phyloP scores from a whole-genome alignment of 139 green algal genomes.

The Chara braunii region DNA sequence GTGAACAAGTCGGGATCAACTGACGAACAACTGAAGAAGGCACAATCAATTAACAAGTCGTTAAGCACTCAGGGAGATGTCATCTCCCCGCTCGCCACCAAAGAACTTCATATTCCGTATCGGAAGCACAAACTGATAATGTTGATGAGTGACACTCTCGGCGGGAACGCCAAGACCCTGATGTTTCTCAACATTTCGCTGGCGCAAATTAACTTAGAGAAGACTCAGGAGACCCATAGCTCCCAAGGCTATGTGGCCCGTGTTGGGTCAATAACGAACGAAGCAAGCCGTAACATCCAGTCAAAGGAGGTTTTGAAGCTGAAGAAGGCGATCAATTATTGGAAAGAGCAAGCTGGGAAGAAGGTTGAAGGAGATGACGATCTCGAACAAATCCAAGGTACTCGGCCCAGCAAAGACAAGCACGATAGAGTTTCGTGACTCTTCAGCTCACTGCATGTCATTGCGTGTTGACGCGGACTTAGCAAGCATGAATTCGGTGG shows the following conservation, averaged over 20 bases:
- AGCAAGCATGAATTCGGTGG: too few species aligned
- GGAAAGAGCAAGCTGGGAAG: too few species aligned
- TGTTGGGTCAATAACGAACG: too few species aligned
- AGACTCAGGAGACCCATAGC: conserved; percentile 49
- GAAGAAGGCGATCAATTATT: too few species aligned
- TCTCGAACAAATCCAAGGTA: too few species aligned
- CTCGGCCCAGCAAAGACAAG: too few species aligned
- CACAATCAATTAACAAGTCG: conserved; percentile 97
- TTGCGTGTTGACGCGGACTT: too few species aligned
- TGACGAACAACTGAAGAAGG: conserved; percentile 92
- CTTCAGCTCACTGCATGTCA: too few species aligned
- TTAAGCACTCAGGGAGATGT: conserved; percentile 90
- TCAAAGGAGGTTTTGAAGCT: too few species aligned
- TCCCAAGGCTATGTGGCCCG: conserved; percentile 42
- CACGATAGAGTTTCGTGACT: too few species aligned
- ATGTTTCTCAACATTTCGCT: conserved; percentile 73
- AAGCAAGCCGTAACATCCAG: too few species aligned
- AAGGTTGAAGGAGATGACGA: too few species aligned
- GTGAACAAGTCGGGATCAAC: conserved; percentile 86
- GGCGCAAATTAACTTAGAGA: conserved; percentile 70
- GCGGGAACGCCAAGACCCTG: conserved; percentile 52
- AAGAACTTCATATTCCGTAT: conserved; percentile 81
- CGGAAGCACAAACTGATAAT: conserved; percentile 99
- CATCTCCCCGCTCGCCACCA: conserved; percentile 81
- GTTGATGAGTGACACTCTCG: conserved; percentile 87